Evolutionary conservation across 768 basidiomycete genomes (phyloP).

Genomic region (Macrolepiota albuminosa): DNA sequence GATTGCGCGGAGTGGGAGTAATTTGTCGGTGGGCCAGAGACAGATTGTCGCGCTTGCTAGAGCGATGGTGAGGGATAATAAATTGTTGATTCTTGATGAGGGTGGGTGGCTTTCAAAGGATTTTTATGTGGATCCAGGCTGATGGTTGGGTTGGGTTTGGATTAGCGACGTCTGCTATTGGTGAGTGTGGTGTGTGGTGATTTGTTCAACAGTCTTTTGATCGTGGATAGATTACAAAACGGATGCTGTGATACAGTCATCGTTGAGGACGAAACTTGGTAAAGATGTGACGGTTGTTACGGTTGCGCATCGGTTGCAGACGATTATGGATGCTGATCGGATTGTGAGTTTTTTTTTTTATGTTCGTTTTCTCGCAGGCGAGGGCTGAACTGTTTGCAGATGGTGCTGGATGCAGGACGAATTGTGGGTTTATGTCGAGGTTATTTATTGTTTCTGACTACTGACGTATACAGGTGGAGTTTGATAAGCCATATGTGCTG

Average conservation of each 20-base stretch:
- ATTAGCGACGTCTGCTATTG: conserved; percentile 41
- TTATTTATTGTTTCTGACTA: conserved; percentile 7
- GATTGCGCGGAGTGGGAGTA: conserved; percentile 51
- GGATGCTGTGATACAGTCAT: conserved; percentile 62
- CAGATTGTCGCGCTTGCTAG: conserved; percentile 65
- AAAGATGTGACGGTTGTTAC: conserved; percentile 56
- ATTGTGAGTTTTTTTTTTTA: conserved; percentile 28
- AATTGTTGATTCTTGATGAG: conserved; percentile 58
- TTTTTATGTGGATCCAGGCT: conserved; percentile 29
- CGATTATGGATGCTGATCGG: conserved; percentile 61
- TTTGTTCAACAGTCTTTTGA: not conserved
- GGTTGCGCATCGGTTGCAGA: conserved; percentile 66
- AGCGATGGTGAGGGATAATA: conserved; percentile 54
- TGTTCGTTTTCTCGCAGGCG: conserved; percentile 11
- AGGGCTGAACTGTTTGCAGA: conserved; percentile 23
- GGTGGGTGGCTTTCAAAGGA: conserved; percentile 30
- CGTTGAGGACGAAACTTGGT: conserved; percentile 58
- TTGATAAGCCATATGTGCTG: conserved; percentile 45
- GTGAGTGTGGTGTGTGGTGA: conserved; percentile 21
- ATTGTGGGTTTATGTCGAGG: conserved; percentile 23
- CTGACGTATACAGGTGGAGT: conserved; percentile 38
- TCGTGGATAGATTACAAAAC: conserved; percentile 44
- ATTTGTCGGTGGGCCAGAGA: conserved; percentile 74
- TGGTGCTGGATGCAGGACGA: conserved; percentile 49
- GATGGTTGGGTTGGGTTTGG: no score